Base-by-base conservation (phyloP, 352 stramenopile genomes). In the Pythium dissimile region DNA sequence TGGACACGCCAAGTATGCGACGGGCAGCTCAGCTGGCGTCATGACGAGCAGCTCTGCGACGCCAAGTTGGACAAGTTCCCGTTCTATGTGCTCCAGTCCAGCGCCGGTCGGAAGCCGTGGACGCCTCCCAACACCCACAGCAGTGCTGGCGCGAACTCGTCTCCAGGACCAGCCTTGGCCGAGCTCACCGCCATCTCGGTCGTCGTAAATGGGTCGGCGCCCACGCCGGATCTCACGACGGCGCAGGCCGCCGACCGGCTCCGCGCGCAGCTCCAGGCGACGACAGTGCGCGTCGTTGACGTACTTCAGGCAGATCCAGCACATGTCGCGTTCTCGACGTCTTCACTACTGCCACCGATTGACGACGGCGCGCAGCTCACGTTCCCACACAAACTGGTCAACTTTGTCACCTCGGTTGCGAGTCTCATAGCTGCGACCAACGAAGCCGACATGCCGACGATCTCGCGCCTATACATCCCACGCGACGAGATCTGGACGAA, bases 401-500 rank as follows among this genome's bases (percentile, higher is more conserved):
- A 59, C 7, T 65, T 65, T 27, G 39, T 62, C 27, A 48, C 34
- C 2, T 46, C 56, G 0, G 38, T 37, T 8, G 53, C 53, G 6
- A 24, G 10, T 16, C 32, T 60, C 2, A 24, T 60, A 8, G 26
- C 23, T 26, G 28, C 38, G 27, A 27, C 41, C 8, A 26, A 23
- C 31, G 28, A 50, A 2, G 28, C 15, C 11, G 6, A 10, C 2
- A 35, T 24, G 5, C 24, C 23, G 24, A 15, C 34, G 1, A 45
- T 44, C 30, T 13, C 18, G 4, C 41, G 21, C 12, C 43, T 64
- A 11, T 13, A 46, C 16, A 42, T 72, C 28, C 13, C 34, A 13
- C 53, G 59, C 37, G 16, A 10, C 21, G 77, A 68, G 18, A 54
- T 89, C 39, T 63, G 86, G 34, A 67, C 84, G 42, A 69, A 88